Percentiles rank a stretch among this genome's conserved stretches.
Conservation (phyloP, 352 stramenopile genomes). For the Pythium dissimile region DNA sequence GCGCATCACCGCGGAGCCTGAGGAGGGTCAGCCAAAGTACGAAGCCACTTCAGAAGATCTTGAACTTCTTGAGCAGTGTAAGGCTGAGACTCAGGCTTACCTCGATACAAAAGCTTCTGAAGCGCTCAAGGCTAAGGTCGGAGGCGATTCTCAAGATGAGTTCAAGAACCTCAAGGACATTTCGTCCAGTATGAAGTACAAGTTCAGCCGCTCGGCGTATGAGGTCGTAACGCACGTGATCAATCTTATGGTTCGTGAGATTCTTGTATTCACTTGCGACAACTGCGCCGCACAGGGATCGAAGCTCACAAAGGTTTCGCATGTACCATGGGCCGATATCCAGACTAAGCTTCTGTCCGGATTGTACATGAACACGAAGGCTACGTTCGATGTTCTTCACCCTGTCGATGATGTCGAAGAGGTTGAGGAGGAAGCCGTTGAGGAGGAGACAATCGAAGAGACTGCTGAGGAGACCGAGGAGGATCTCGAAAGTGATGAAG, state of each 20-base stretch:
- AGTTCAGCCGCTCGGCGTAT: not conserved
- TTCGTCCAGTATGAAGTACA: conserved; percentile 2
- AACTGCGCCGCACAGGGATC: not conserved
- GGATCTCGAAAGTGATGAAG: too few relatives aligned
- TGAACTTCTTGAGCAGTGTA: not conserved
- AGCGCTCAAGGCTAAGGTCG: not conserved
- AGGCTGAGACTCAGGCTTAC: not conserved
- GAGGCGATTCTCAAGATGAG: not conserved
- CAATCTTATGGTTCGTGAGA: conserved; percentile 1
- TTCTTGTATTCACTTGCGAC: not conserved
- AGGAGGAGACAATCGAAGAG: too few relatives aligned
- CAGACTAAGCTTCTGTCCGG: not conserved
- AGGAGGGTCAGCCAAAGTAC: not conserved
- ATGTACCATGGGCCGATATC: not conserved
- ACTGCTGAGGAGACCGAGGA: not conserved
- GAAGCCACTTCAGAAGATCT: not conserved
- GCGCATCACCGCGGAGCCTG: not conserved
- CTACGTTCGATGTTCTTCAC: not conserved
- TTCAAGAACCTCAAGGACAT: not conserved
- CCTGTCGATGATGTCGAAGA: not conserved
- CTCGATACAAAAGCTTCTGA: not conserved
- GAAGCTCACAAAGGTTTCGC: not conserved
- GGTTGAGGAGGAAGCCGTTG: not conserved
- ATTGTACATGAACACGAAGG: conserved; percentile 4
- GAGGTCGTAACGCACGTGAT: not conserved